A percentile compares a stretch with the other conserved stretches of the same genome.
phyloP scores from a whole-genome alignment of 1,139 yeast genomes.

The Yamadazyma buinensis region DNA sequence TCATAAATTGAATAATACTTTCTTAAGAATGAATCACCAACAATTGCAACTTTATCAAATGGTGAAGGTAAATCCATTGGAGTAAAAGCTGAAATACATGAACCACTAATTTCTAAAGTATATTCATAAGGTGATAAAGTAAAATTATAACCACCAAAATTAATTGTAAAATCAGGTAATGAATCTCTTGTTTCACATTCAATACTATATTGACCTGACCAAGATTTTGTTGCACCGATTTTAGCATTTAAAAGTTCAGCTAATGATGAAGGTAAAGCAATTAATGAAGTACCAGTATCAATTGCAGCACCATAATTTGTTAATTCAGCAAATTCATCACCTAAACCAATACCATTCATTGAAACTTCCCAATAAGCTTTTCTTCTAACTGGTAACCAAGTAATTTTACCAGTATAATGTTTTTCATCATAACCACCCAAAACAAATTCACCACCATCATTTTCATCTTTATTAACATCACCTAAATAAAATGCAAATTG shows the following conservation, averaged over 20 bases:
- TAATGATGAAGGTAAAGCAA: slow-evolving; percentile 88
- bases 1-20: slow-evolving; percentile 92
- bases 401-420: slow-evolving; percentile 73
- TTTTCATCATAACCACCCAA: slow-evolving; percentile 88
- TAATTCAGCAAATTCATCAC: slow-evolving; percentile 84
- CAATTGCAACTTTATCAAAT: slow-evolving; percentile 90
- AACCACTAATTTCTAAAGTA: slow-evolving; percentile 87
- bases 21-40: slow-evolving; percentile 97
- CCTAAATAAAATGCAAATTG: slow-evolving; percentile 91
- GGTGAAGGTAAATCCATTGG: slow-evolving; percentile 98
- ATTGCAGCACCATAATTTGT: slow-evolving; percentile 91
- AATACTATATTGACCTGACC: slow-evolving; percentile 95
- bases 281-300: slow-evolving; percentile 96
- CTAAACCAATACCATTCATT: slow-evolving; percentile 84
- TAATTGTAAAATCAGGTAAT: slow-evolving; percentile 89
- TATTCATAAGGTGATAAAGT: slow-evolving; percentile 85
- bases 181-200: slow-evolving; percentile 82
- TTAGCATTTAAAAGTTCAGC: slow-evolving; percentile 93
- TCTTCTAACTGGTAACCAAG: slow-evolving; percentile 97
- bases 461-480: slow-evolving; percentile 59
- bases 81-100: slow-evolving; percentile 93
- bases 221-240: slow-evolving; percentile 94
- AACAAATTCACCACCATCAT: slow-evolving; percentile 85
- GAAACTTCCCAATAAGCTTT: slow-evolving; percentile 99
- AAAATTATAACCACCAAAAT: slow-evolving; percentile 85